Evolutionary conservation across 1,139 yeast species (phyloP), one percentile per base, ranked within the genome.

Genomic region (Chernovozyma aurita): DNA sequence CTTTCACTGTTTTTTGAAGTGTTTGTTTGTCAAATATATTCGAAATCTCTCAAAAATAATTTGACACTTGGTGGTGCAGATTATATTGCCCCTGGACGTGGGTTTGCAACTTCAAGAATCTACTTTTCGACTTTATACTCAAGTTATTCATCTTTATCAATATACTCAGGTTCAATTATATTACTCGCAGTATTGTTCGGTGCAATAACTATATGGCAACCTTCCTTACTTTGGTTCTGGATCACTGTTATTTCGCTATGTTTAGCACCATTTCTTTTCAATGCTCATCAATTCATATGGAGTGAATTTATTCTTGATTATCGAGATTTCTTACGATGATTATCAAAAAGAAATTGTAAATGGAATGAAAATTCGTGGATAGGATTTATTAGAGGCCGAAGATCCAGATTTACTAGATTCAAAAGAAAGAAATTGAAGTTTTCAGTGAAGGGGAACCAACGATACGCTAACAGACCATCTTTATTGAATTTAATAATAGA

Each of bases 1-100:
- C 56, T 86, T 38, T 82, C 95, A 0, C 95, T 95, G 4, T 58
- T 86, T 13, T 87, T 87, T 59, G 96, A 87, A 52, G 92, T 87
- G 0, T 86, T 87, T 58, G 90, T 84, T 1, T 85, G 95, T 52
- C 94, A 85, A 48, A 77, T 85, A 1, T 87, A 87, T 56, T 81
- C 95, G 0, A 76, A 76, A 42, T 72, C 95, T 0, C 65, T 87
- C 43, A 60, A 76, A 22, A 76, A 76, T 33, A 88, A 86, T 54
- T 61, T 87, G 26, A 70, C 83, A 0, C 73, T 83, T 53, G 96
- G 95, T 0, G 94, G 94, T 25, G 96, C 96, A 0, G 70, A 71
- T 45, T 87, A 87, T 51, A 80, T 87, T 37, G 76, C 94, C 1
- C 85, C 95, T 0, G 95, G 95, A 0, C 59, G 96, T 51, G 94